phyloP scores from a whole-genome alignment of 78 protist genomes.

The Creolimax fragrantissima region DNA sequence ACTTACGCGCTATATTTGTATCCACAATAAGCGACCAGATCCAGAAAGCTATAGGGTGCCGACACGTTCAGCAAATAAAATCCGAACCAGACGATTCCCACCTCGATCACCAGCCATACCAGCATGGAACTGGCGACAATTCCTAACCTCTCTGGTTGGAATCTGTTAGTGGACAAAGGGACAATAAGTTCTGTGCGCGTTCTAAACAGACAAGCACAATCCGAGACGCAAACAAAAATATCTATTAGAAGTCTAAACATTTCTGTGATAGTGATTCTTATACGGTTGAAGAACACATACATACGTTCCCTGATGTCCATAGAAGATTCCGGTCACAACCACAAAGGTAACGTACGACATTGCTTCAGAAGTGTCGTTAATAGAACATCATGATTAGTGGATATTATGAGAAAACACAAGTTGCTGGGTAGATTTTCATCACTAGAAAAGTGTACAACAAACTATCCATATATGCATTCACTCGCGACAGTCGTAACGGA shows the following conservation, averaged over 20 bases:
- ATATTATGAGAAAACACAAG: too few species aligned
- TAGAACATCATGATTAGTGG: too few species aligned
- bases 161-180: neutral
- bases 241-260: too few species aligned
- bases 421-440: too few species aligned
- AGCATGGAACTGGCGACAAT: conserved; percentile 4
- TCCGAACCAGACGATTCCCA: neutral
- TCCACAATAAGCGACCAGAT: neutral
- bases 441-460: too few species aligned
- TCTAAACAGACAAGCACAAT: too few species aligned
- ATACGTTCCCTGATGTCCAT: neutral
- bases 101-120: conserved; percentile 7
- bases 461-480: too few species aligned
- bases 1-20: conserved; percentile 18
- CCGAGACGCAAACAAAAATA: too few species aligned
- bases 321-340: neutral
- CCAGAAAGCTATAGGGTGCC: conserved; percentile 1
- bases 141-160: conserved; percentile 9
- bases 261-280: too few species aligned
- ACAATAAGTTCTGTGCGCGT: too few species aligned
- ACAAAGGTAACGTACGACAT: neutral
- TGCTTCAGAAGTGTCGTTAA: neutral
- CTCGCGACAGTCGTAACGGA: too few species aligned
- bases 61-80: neutral
- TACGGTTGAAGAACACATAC: too few species aligned